A percentile compares a stretch with the other conserved stretches of the same genome.
Evolutionary conservation across 2,329 filamentous ascomycete genomes (phyloP).

Genomic region (Thelonectria blattea): DNA sequence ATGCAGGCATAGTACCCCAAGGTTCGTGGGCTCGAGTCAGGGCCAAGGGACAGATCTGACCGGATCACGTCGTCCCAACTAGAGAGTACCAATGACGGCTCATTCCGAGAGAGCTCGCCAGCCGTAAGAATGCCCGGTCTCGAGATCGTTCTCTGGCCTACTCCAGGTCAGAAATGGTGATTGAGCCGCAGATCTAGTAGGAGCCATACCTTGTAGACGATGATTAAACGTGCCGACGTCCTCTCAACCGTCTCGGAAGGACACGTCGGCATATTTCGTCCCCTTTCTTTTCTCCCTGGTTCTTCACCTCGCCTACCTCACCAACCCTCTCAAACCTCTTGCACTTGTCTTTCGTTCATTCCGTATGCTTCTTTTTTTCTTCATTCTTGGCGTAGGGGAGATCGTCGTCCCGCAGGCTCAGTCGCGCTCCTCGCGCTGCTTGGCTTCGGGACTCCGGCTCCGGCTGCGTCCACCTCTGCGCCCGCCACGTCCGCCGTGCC

Average conservation of each 20-base stretch:
- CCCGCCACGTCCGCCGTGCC: constrained; percentile 43
- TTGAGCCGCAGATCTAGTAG: background rate
- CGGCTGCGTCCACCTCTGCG: constrained; percentile 55
- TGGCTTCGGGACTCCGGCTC: constrained; percentile 54
- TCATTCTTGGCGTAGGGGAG: background rate
- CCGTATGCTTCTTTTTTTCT: background rate
- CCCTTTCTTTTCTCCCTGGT: background rate
- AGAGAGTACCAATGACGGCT: background rate
- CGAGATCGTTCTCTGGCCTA: background rate
- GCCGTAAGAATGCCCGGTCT: background rate
- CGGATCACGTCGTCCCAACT: background rate
- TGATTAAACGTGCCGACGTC: constrained; percentile 40
- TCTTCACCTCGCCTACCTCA: background rate
- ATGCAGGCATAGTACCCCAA: background rate
- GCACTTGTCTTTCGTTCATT: no score
- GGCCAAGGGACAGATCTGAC: constrained; percentile 2
- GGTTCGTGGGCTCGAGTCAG: background rate
- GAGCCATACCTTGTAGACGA: constrained; percentile 35
- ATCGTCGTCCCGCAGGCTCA: constrained; percentile 27
- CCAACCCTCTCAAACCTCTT: background rate
- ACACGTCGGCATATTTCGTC: constrained; percentile 35
- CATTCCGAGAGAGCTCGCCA: background rate
- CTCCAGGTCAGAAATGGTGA: constrained; percentile 5
- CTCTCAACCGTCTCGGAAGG: constrained; percentile 15
- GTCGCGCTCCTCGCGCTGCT: constrained; percentile 42